Evolutionary conservation across 129 eudicot species (phyloP), one percentile per base, ranked within the genome.

Genomic region (Chrysanthemum makinoi): DNA sequence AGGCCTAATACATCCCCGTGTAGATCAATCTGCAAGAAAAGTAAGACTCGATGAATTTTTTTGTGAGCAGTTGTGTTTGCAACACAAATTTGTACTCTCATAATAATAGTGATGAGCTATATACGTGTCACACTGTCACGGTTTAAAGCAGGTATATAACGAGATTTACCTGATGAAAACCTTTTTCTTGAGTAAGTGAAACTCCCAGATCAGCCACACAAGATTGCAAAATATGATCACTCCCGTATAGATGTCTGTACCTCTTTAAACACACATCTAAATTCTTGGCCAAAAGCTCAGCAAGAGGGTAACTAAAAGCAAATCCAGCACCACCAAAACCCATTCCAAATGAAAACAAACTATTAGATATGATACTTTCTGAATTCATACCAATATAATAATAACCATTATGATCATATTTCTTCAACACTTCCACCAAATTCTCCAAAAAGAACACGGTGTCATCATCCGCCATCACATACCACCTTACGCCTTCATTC

Each of bases 311-410:
- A 76, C 97, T 90, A 62, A 91, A 62, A 19, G 91, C 95, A 74
- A 79, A 69, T 46, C 97, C 97, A 73, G 86, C 97, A 20, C 97
- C 97, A 54, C 97, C 97, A 80, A 85, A 91, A 0, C 82, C 97
- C 87, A 88, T 86, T 12, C 68, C 84, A 66, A 74, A 91, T 8
- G 91, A 79, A 70, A 71, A 74, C 0, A 6, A 20, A 19, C 26
- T 15, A 48, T 91, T 87, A 7, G 84, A 75, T 65, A 63, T 46
- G 0, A 69, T 54, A 33, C 84, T 62, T 48, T 91, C 95, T 7
- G 97, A 79, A 73, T 83, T 87, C 83, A 72, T 69, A 12, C 91
- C 97, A 6, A 91, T 58, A 50, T 91, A 87, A 49, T 70, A 79
- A 66, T 83, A 83, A 53, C 81, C 86, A 13, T 44, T 73, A 8